phyloP scores from a whole-genome alignment of 2,329 filamentous ascomycete species.

The Emydomyces testavorans region DNA sequence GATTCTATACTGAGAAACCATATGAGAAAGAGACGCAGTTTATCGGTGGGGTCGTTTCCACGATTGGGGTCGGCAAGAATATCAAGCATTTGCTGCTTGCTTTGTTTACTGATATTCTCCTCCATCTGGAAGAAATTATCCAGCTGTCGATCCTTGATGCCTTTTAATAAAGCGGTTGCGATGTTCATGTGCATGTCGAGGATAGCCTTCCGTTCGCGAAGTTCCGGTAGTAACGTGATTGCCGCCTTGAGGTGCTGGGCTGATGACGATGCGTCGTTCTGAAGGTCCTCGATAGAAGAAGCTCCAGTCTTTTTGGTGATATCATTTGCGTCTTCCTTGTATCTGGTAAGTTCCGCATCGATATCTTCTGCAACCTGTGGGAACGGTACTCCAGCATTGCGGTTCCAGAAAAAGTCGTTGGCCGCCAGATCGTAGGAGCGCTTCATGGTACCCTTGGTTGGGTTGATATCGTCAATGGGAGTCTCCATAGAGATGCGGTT shows the following conservation, averaged over 20 bases:
- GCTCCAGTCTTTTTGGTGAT: slow-evolving; percentile 93
- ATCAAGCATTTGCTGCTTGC: slow-evolving; percentile 77
- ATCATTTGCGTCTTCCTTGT: slow-evolving; percentile 88
- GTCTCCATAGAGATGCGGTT: slow-evolving; percentile 92
- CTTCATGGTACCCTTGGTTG: slow-evolving; percentile 63
- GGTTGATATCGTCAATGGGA: slow-evolving; percentile 64
- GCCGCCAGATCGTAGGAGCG: slow-evolving; percentile 81
- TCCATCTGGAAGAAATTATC: slow-evolving; percentile 96
- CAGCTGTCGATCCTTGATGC: slow-evolving; percentile 87
- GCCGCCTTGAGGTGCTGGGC: slow-evolving; percentile 93
- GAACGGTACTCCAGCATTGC: slow-evolving; percentile 82
- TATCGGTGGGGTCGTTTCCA: slow-evolving; percentile 74
- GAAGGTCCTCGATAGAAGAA: slow-evolving; percentile 80
- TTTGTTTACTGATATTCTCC: slow-evolving; percentile 83
- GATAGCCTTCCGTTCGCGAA: slow-evolving; percentile 81
- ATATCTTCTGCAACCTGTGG: slow-evolving; percentile 95
- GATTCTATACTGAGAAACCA: slow-evolving; percentile 94
- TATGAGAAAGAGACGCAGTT: slow-evolving; percentile 87
- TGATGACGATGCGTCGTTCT: slow-evolving; percentile 76
- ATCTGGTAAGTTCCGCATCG: slow-evolving; percentile 81
- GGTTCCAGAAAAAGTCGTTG: slow-evolving; percentile 93
- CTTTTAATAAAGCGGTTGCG: slow-evolving; percentile 62
- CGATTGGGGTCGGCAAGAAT: slow-evolving; percentile 70
- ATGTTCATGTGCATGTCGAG: slow-evolving; percentile 99
- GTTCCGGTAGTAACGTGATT: slow-evolving; percentile 81